Evolutionary conservation across 2,329 filamentous ascomycete genomes (phyloP).

Genomic region (Aspergillus glaucus): DNA sequence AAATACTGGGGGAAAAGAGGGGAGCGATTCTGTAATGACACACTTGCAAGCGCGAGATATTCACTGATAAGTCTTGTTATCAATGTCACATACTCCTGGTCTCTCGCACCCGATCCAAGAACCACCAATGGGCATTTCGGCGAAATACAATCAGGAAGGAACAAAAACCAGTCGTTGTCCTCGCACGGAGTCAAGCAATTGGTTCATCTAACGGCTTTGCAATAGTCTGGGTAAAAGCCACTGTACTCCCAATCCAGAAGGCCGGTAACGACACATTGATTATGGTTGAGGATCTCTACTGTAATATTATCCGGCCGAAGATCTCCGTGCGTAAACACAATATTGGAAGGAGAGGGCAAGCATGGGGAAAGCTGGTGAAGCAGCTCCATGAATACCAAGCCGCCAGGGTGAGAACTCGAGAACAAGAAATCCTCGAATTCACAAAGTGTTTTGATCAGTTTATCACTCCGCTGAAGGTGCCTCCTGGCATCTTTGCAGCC

Average conservation of each 20-base stretch:
- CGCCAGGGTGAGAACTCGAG: slow-evolving; percentile 7
- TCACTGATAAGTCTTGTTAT: background rate
- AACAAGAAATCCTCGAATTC: slow-evolving; percentile 17
- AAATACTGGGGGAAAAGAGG: background rate
- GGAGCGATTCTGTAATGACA: background rate
- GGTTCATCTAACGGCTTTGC: slow-evolving; percentile 17
- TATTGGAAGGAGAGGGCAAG: slow-evolving; percentile 3
- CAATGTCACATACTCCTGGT: background rate
- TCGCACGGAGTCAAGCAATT: slow-evolving; percentile 14
- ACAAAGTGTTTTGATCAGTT: no score
- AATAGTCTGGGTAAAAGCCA: slow-evolving; percentile 23
- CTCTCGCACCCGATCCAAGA: slow-evolving; percentile 16
- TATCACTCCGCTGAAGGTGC: no score
- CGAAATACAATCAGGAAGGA: slow-evolving; percentile 18
- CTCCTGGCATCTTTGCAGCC: no score
- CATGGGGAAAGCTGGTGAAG: slow-evolving; percentile 8
- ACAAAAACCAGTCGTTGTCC: slow-evolving; percentile 19
- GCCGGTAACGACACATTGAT: slow-evolving; percentile 14
- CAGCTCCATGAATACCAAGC: slow-evolving; percentile 10
- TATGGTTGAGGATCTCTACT: slow-evolving; percentile 10
- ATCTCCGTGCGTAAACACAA: slow-evolving; percentile 21
- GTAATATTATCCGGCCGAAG: slow-evolving; percentile 21
- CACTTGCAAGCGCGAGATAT: background rate
- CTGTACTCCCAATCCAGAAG: slow-evolving; percentile 23
- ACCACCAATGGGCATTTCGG: slow-evolving; percentile 17